These are phyloP conservation scores for Russula dissimulans DNA, from an alignment of 768 basidiomycete genomes.

Conservation along the genomic window DNA sequence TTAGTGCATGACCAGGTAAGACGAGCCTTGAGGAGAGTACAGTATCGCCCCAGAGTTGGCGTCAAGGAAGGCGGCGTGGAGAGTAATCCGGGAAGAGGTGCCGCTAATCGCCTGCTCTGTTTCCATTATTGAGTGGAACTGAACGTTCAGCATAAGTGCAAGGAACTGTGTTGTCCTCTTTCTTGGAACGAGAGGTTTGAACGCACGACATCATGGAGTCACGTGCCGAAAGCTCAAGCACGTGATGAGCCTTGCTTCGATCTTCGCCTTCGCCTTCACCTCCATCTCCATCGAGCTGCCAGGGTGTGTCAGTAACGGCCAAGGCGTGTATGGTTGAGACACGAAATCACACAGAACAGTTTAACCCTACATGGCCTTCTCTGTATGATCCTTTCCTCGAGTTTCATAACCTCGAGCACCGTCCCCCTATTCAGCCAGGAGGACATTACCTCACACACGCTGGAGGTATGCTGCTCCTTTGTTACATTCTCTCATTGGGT, in stretches of 20 bases:
- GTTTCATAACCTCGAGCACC: conserved; percentile 16
- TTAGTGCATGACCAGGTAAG: too few relatives aligned
- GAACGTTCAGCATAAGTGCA: too few relatives aligned
- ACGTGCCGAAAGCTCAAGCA: neutral
- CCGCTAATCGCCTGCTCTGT: too few relatives aligned
- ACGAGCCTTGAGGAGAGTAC: too few relatives aligned
- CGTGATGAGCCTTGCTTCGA: neutral
- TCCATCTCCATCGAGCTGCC: too few relatives aligned
- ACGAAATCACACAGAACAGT: neutral
- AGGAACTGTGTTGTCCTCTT: too few relatives aligned
- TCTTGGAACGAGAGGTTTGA: too few relatives aligned
- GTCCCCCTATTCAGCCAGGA: conserved; percentile 8
- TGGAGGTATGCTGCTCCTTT: neutral
- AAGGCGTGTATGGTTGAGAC: conserved; percentile 3
- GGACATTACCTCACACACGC: conserved; percentile 14
- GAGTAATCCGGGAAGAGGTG: too few relatives aligned
- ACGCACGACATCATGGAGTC: too few relatives aligned
- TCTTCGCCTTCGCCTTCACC: neutral
- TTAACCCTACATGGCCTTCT: conserved; percentile 17
- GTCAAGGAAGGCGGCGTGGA: too few relatives aligned
- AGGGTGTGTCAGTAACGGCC: neutral
- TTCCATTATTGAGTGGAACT: too few relatives aligned
- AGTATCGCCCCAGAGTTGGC: too few relatives aligned
- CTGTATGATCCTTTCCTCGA: conserved; percentile 19
- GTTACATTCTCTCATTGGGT: neutral